These are phyloP conservation scores for Chrysopogon serrulatus DNA, from an alignment of 176 grass and related monocot genomes.

Conservation along the genomic window DNA sequence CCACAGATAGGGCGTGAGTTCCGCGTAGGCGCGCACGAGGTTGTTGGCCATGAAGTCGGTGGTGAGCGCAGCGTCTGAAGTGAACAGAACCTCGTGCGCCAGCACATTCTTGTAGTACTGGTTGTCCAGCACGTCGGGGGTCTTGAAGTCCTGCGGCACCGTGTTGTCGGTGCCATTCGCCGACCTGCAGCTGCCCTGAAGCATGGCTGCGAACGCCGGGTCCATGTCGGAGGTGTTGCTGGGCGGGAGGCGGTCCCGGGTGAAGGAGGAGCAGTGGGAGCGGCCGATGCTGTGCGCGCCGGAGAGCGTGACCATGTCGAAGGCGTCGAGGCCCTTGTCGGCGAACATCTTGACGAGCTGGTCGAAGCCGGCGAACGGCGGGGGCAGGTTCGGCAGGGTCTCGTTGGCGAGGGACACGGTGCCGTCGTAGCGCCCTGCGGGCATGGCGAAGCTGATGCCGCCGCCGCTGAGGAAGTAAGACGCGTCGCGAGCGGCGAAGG, in stretches of 20 bases:
- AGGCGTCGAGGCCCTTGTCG: conserved; percentile 2
- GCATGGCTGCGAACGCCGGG: background rate
- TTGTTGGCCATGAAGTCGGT: background rate
- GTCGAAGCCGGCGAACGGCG: background rate
- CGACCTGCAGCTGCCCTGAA: background rate
- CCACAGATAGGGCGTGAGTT: background rate
- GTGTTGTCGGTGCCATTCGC: background rate
- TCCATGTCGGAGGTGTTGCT: conserved; percentile 21
- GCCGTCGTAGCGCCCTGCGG: conserved; percentile 32
- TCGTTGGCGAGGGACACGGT: conserved; percentile 12
- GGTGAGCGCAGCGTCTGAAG: background rate
- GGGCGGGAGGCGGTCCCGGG: background rate
- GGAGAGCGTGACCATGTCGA: conserved; percentile 37
- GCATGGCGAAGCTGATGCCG: background rate
- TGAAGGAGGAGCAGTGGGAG: conserved; percentile 43
- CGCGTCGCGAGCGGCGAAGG: conserved; percentile 30
- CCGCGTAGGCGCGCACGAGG: background rate
- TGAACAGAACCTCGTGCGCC: background rate
- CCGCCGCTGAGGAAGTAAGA: conserved; percentile 6
- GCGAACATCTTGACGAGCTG: conserved; percentile 9
- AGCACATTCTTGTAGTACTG: background rate
- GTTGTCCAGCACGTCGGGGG: background rate
- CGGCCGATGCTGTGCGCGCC: conserved; percentile 31
- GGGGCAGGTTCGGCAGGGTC: background rate
- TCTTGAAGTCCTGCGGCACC: conserved; percentile 3